A percentile compares a stretch with the other conserved stretches of the same genome.
Evolutionary conservation across 2,329 filamentous ascomycete genomes (phyloP).

Genomic region (Colletotrichum euphorbiae): DNA sequence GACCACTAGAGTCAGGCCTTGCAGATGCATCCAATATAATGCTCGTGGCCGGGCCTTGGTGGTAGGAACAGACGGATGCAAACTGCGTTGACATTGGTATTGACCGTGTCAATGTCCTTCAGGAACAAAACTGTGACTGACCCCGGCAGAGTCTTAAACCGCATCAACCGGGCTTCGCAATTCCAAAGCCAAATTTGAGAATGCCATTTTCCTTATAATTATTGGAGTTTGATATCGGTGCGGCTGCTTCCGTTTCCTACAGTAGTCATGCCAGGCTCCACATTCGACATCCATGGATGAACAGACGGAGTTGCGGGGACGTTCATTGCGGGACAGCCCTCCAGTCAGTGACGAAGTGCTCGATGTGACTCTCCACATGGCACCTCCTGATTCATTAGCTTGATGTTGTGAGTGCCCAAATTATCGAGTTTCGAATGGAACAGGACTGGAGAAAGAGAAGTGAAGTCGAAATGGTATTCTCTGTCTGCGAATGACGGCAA

Average conservation of each 20-base stretch:
- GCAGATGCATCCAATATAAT: background rate
- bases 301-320: constrained; percentile 11
- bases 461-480: background rate
- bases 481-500: background rate
- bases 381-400: background rate
- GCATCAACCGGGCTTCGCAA: background rate
- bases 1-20: background rate
- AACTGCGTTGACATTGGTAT: background rate
- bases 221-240: background rate
- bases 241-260: background rate
- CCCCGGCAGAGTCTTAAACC: background rate
- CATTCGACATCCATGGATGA: background rate
- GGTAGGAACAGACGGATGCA: no score
- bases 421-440: background rate
- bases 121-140: background rate
- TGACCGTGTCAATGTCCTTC: background rate
- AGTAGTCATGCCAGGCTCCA: background rate
- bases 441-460: background rate
- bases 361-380: background rate
- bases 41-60: background rate
- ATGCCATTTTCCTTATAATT: background rate
- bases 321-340: background rate
- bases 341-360: background rate
- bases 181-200: background rate
- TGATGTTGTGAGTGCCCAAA: background rate